Conservation (phyloP, 2,329 filamentous ascomycete species). For the Parafenestella ontariensis region DNA sequence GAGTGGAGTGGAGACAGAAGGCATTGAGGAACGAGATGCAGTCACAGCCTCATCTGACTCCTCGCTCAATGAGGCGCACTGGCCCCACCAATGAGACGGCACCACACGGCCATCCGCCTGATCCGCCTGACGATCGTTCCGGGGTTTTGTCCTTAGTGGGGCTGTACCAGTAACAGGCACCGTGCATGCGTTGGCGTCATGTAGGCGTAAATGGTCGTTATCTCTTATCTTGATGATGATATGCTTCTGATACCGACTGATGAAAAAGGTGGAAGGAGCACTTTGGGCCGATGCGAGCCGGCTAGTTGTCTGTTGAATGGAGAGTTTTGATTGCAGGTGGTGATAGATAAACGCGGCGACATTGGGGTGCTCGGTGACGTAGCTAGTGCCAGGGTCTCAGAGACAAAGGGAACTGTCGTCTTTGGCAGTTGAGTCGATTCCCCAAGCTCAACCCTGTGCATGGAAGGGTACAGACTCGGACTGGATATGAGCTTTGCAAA, state of each 20-base stretch:
- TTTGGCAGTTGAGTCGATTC: background rate
- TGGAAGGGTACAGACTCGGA: background rate
- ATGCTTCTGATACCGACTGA: background rate
- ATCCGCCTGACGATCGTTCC: constrained; percentile 11
- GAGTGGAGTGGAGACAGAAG: constrained; percentile 3
- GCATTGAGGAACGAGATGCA: too few relatives aligned
- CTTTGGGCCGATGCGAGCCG: background rate
- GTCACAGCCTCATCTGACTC: constrained; percentile 11
- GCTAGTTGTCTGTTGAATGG: background rate
- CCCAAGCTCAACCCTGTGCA: background rate
- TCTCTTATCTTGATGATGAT: constrained; percentile 2
- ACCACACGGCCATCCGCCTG: constrained; percentile 4
- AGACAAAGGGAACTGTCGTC: background rate
- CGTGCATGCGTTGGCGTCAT: background rate
- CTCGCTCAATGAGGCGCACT: background rate
- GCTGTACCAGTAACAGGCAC: constrained; percentile 22
- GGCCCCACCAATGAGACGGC: constrained; percentile 1
- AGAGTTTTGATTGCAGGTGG: background rate
- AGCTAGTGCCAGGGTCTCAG: background rate
- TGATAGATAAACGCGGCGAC: background rate
- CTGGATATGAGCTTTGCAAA: background rate
- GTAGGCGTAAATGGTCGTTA: background rate
- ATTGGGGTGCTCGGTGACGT: background rate
- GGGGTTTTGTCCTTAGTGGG: constrained; percentile 1
- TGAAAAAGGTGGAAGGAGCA: background rate